Base-by-base conservation (phyloP, 228 moss, liverwort and hornwort genomes). In the Sphagnum magellanicum region DNA sequence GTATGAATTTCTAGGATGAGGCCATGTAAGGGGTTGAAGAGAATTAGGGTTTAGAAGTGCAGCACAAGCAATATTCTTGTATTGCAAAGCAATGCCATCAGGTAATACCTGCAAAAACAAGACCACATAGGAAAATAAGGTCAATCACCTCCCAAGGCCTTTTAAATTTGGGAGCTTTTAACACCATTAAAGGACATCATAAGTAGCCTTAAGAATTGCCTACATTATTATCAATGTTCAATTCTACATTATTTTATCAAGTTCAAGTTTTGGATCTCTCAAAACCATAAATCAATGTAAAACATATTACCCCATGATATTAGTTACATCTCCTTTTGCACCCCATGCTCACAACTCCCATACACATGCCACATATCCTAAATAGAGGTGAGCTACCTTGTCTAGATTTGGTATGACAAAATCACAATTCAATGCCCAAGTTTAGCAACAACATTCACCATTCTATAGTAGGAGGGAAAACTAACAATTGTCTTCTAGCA, bases 1-100 rank as follows among this genome's bases (percentile, higher is more conserved):
- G 76, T 63, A 87, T 87, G 74, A 87, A 87, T 63, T 87, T 87
- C 87, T 83, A 87, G 8, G 87, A 81, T 10, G 87, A 87, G 87
- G 87, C 87, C 87, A 87, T 9, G 83, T 83, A 55, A 87, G 48
- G 5, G 87, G 87, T 76, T 87, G 83, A n/a, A 80, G 80, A 2
- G 70, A 73, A 50, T 74, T 55, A 4, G 87, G 87, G 50, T 87
- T 78, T 55, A 87, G 67, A 11, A 87, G 17, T 8, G 81, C 74
- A 50, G 87, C 80, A 48, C 87, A 87, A 8, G 72, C 74, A 5
- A 78, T 75, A 72, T 83, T 83, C 71, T 64, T 78, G 74, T 78
- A 76, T 65, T 81, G 78, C 76, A 83, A 64, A 0, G 87, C 83
- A 48, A 87, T 73, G 6, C 74, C 78, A 46, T 80, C 0, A 83